A percentile compares a stretch with the other conserved stretches of the same genome.
Conservation (phyloP, 768 basidiomycete species). For the Boletus subparvulus region DNA sequence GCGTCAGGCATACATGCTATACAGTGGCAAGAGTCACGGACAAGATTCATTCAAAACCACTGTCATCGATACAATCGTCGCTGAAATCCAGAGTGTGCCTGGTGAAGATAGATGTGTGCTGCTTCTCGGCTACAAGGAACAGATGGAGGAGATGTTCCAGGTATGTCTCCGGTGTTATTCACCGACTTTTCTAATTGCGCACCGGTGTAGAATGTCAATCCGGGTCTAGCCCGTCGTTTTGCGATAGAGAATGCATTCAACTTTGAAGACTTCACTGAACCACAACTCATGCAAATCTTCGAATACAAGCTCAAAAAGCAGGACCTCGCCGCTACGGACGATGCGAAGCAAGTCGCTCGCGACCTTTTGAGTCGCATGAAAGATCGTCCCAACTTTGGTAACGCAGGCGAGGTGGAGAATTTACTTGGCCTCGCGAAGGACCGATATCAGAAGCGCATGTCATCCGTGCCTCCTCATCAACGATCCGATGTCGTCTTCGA, state of each 20-base stretch:
- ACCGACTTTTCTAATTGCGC: background rate
- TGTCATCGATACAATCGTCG: conserved; percentile 74
- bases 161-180: conserved; percentile 31
- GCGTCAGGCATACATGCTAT: conserved; percentile 46
- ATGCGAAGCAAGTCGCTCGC: conserved; percentile 57
- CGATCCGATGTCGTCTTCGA: conserved; percentile 35
- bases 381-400: conserved; percentile 61
- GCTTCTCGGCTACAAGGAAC: conserved; percentile 60
- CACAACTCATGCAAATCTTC: conserved; percentile 52
- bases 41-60: conserved; percentile 59
- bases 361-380: conserved; percentile 39
- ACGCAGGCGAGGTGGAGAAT: conserved; percentile 65
- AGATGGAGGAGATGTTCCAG: conserved; percentile 77
- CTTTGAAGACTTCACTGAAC: conserved; percentile 63
- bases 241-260: conserved; percentile 65
- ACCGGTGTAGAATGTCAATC: conserved; percentile 59
- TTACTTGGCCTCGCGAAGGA: conserved; percentile 50
- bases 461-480: conserved; percentile 18
- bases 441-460: conserved; percentile 43
- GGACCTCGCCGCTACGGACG: conserved; percentile 54
- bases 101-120: conserved; percentile 72
- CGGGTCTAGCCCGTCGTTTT: conserved; percentile 65
- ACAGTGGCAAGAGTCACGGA: conserved; percentile 38
- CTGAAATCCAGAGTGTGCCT: conserved; percentile 66
- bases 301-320: conserved; percentile 56